Evolutionary conservation across 257 asterid genomes (phyloP).

Genomic region (Echium plantagineum): DNA sequence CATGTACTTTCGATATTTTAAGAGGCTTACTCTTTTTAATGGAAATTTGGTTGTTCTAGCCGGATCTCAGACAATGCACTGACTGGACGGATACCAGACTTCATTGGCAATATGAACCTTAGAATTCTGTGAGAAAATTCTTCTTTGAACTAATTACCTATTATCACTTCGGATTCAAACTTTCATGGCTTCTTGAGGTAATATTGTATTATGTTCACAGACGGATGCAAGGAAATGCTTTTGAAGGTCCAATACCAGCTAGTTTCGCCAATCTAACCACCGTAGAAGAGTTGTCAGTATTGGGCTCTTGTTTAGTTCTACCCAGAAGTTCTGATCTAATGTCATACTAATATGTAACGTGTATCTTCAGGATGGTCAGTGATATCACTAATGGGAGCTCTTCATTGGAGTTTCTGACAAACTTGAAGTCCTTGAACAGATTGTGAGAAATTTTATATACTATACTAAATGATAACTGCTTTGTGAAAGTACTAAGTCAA

Average conservation of each 20-base stretch:
- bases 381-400: conserved; percentile 65
- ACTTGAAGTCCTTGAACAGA: conserved; percentile 36
- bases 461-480: not conserved
- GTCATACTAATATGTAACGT: conserved; percentile 9
- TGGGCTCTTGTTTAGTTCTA: not conserved
- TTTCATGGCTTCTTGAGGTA: conserved; percentile 6
- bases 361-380: conserved; percentile 59
- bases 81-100: conserved; percentile 63
- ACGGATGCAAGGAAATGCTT: conserved; percentile 72
- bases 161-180: not conserved
- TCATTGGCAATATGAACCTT: conserved; percentile 56
- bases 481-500: conserved; percentile 3
- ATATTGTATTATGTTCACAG: conserved; percentile 22
- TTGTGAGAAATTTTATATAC: conserved; percentile 34
- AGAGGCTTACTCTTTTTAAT: conserved; percentile 2
- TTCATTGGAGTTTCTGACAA: conserved; percentile 46
- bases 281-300: conserved; percentile 53
- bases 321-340: not conserved
- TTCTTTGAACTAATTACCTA: not conserved
- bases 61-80: conserved; percentile 54
- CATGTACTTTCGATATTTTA: not conserved
- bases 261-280: conserved; percentile 53
- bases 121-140: conserved; percentile 35
- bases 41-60: conserved; percentile 27
- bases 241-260: conserved; percentile 64